Evolutionary conservation across 768 basidiomycete genomes (phyloP).

Genomic region (Macrolepiota fuliginosa): DNA sequence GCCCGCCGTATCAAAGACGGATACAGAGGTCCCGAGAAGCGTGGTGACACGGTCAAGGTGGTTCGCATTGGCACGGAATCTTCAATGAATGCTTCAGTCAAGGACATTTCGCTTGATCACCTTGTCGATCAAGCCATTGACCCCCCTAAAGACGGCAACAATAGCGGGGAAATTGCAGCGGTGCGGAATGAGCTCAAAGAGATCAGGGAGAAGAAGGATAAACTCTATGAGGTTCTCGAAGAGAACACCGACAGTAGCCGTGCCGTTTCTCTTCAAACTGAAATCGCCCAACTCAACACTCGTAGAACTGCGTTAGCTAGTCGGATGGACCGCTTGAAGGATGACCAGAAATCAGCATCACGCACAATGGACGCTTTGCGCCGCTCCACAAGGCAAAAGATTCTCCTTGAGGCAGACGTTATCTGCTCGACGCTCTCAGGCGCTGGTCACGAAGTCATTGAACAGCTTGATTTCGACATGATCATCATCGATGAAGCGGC

Average conservation of each 20-base stretch:
- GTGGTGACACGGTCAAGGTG: conserved; percentile 42
- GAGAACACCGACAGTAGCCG: conserved; percentile 57
- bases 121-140: conserved; percentile 81
- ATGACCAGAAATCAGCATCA: conserved; percentile 77
- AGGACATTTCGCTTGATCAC: conserved; percentile 83
- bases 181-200: conserved; percentile 69
- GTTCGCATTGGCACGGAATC: conserved; percentile 86
- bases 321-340: conserved; percentile 73
- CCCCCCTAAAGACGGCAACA: conserved; percentile 31
- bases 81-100: conserved; percentile 73
- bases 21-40: conserved; percentile 55
- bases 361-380: conserved; percentile 82
- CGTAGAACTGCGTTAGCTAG: conserved; percentile 62
- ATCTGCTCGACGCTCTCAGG: conserved; percentile 94
- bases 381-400: conserved; percentile 67
- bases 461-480: conserved; percentile 87
- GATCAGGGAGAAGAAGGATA: conserved; percentile 55
- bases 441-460: conserved; percentile 84
- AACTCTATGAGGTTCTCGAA: conserved; percentile 60
- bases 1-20: conserved; percentile 83
- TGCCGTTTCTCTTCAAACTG: conserved; percentile 58
- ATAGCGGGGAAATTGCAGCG: conserved; percentile 41
- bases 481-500: conserved; percentile 98
- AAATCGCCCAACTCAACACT: conserved; percentile 63
- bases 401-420: conserved; percentile 88